Percentiles rank a stretch among this genome's conserved stretches.
Evolutionary conservation across 75 land plant genomes (phyloP).

Genomic region (Larix kaempferi): DNA sequence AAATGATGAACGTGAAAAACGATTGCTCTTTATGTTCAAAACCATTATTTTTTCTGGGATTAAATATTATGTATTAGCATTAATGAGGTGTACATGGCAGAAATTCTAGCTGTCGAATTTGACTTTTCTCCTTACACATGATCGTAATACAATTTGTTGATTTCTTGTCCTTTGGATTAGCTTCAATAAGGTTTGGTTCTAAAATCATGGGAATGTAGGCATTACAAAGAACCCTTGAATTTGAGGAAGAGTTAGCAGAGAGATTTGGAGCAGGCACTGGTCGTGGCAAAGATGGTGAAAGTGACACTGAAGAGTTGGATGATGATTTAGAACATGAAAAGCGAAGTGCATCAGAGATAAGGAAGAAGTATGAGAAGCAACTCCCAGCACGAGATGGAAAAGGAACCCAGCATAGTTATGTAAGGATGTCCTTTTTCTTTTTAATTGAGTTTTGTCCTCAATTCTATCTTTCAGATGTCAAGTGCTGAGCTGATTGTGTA

Average conservation of each 20-base stretch:
- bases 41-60: not conserved
- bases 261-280: constrained; percentile 75
- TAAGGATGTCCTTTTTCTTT: constrained; percentile 1
- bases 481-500: constrained; percentile 3
- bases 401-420: constrained; percentile 8
- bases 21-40: not conserved
- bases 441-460: not conserved
- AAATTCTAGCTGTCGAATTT: not conserved
- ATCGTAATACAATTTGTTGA: not conserved
- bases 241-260: constrained; percentile 95
- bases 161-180: not conserved
- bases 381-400: constrained; percentile 58
- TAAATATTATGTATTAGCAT: not conserved
- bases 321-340: constrained; percentile 44
- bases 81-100: not conserved
- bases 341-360: constrained; percentile 67
- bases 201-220: constrained; percentile 2
- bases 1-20: not conserved
- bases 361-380: constrained; percentile 94
- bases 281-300: constrained; percentile 37
- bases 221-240: constrained; percentile 82
- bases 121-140: too few relatives aligned
- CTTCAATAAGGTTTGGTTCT: not conserved
- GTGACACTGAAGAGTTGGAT: constrained; percentile 64
- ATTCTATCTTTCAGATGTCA: constrained; percentile 1